Conservation (phyloP, 495 filamentous ascomycete species). For the Haplographium delicatum region DNA sequence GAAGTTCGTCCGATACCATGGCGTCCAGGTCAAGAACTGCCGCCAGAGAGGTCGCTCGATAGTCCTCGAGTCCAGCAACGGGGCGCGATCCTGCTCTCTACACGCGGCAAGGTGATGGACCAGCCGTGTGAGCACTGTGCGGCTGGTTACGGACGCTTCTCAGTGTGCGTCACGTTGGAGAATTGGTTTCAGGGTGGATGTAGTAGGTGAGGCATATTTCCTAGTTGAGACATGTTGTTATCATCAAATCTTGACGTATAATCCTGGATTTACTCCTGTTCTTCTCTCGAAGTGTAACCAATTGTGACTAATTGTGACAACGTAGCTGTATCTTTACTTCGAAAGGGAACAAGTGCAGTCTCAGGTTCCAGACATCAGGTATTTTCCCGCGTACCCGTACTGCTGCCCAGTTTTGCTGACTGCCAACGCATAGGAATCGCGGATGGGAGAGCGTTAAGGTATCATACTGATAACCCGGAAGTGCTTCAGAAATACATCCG, state of each 20-base stretch:
- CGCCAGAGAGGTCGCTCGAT: conserved; percentile 8
- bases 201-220: too few relatives aligned
- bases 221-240: too few relatives aligned
- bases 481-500: conserved; percentile 5
- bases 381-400: background rate
- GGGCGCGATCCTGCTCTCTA: conserved; percentile 7
- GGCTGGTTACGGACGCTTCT: conserved; percentile 17
- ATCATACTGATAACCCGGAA: conserved; percentile 5
- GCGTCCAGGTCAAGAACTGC: conserved; percentile 19
- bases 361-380: conserved; percentile 11
- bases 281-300: too few relatives aligned
- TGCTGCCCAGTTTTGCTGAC: conserved; percentile 7
- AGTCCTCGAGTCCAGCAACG: conserved; percentile 14
- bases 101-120: conserved; percentile 4
- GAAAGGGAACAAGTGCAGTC: conserved; percentile 19
- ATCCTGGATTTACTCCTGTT: too few relatives aligned
- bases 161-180: conserved; percentile 13
- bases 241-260: too few relatives aligned
- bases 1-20: conserved; percentile 19
- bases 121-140: conserved; percentile 15
- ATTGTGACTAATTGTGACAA: too few relatives aligned
- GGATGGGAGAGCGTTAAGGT: conserved; percentile 12
- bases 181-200: conserved; percentile 20
- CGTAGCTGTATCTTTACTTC: conserved; percentile 17
- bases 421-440: conserved; percentile 3